Conservation (phyloP, 805 yeast species). For the Pichia pseudocactophila region DNA sequence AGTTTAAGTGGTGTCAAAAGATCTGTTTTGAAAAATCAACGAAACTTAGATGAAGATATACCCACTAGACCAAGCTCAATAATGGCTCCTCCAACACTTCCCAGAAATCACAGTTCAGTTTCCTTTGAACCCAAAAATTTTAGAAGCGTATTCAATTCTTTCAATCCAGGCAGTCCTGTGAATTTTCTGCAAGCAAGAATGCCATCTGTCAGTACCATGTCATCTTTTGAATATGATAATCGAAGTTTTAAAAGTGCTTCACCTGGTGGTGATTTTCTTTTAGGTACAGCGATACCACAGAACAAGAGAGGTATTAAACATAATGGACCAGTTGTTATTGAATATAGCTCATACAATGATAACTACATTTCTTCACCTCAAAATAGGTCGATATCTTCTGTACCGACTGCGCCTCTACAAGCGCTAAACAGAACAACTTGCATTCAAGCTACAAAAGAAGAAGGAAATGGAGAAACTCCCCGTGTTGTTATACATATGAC, state of each 20-base stretch:
- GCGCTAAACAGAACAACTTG: too few relatives aligned
- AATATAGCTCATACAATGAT: not conserved
- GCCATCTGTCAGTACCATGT: slow-evolving; percentile 21
- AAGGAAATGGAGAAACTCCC: slow-evolving; percentile 10
- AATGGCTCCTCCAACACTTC: too few relatives aligned
- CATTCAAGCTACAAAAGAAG: slow-evolving; percentile 1
- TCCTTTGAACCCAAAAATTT: slow-evolving; percentile 14
- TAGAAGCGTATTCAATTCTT: slow-evolving; percentile 7
- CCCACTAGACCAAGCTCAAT: too few relatives aligned
- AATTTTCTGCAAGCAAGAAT: slow-evolving; percentile 7
- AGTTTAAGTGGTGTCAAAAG: not conserved
- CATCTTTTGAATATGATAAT: slow-evolving; percentile 17
- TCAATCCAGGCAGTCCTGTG: slow-evolving; percentile 6
- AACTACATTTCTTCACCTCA: not conserved
- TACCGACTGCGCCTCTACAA: slow-evolving; percentile 7
- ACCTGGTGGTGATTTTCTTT: slow-evolving; percentile 19
- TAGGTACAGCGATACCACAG: slow-evolving; percentile 10
- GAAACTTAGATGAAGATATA: not conserved
- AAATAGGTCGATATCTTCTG: slow-evolving; percentile 11
- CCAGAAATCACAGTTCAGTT: slow-evolving; percentile 8
- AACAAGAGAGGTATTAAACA: slow-evolving; percentile 24
- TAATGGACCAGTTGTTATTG: not conserved
- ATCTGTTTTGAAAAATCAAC: slow-evolving; percentile 2
- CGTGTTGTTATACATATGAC: slow-evolving; percentile 38
- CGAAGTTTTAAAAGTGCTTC: slow-evolving; percentile 21